Evolutionary conservation across 2,329 filamentous ascomycete genomes (phyloP), one percentile per base, ranked within the genome.

Genomic region (Elsinoe ampelina): DNA sequence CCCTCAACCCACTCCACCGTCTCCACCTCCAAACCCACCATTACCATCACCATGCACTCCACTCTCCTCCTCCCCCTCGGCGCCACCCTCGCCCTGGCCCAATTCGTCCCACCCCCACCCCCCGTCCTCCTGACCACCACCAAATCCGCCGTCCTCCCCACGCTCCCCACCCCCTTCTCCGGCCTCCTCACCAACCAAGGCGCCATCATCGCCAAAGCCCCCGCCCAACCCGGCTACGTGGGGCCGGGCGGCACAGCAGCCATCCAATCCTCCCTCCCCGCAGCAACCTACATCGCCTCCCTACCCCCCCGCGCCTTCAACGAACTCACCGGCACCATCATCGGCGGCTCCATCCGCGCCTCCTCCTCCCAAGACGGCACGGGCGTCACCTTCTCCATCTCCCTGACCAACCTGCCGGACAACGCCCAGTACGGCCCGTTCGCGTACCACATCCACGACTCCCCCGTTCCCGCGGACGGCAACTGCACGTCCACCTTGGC

Each of bases 371-470:
- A 36, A 13, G 36, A 43, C n/a, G 42, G 17, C 12, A 54, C 52
- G 7, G 58, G 59, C 26, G 57, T 61, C 10, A 55, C 39, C 32
- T 43, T 60, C 47, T 32, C 32, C 15, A 55, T 59, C 45, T 48
- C 54, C 42, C 59, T 61, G 26, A 51, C 30, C 41, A 55, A 58
- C 47, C 57, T 61, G 42, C 60, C 59, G 5, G 38, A 41, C 20
- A 57, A 54, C 12, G 19, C 42, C 5, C 30, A 45, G 17, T 61
- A 58, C 35, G 60, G 60, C 2, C 58, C 60, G 4, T 61, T 61
- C 30, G 68, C 75, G 58, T 91, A 90, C 73, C 87, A 91, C 68
- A 74, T 92, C 62, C 87, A 92, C 70, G 79, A 77, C 54, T 64
- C 73, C n/a, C 81, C 82, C 8, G 83, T 89, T 8, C 80, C 83